Evolutionary conservation across 768 basidiomycete species (phyloP), one percentile per base, ranked within the genome.

Genomic region (Phaeotremella fagi): DNA sequence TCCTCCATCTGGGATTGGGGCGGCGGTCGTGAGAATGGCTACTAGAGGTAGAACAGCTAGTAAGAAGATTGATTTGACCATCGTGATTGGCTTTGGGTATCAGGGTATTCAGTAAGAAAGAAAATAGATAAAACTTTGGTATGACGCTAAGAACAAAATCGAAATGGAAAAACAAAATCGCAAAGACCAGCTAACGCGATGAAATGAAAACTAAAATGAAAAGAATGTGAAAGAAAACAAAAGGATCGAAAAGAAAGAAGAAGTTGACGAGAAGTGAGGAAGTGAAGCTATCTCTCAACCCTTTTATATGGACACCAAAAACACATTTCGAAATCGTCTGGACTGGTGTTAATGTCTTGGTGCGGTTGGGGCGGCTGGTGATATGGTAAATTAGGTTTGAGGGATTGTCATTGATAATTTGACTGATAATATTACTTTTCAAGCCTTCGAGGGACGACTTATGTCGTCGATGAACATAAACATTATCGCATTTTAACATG

Each of bases 31-130:
- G n/a, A n/a, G n/a, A n/a, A n/a, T n/a, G n/a, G n/a, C n/a, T n/a
- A n/a, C n/a, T n/a, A n/a, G n/a, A n/a, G n/a, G n/a, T n/a, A n/a
- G n/a, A 22, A 36, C 22, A 29, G 52, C 29, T 25, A 49, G 12
- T 25, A 56, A 9, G 46, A 60, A 14, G 35, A 55, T 22, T 27
- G 46, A 45, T 14, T 38, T 55, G 45, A 55, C 23, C 54, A 60
- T 55, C 26, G 23, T 45, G 49, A 22, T n/a, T 28, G 28, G 11
- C 22, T 35, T 48, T 45, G 44, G 52, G 27, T 47, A 45, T 3
- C 45, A 22, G 2, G 9, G 9, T 9, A 35, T n/a, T 35, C 11
- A n/a, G 33, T 35, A n/a, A n/a, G n/a, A n/a, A n/a, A n/a, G n/a
- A n/a, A n/a, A n/a, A n/a, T n/a, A n/a, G n/a, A n/a, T 35, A 9